These are phyloP conservation scores for Amphibolis antarctica DNA, from an alignment of 106 monocot species.

Conservation along the genomic window DNA sequence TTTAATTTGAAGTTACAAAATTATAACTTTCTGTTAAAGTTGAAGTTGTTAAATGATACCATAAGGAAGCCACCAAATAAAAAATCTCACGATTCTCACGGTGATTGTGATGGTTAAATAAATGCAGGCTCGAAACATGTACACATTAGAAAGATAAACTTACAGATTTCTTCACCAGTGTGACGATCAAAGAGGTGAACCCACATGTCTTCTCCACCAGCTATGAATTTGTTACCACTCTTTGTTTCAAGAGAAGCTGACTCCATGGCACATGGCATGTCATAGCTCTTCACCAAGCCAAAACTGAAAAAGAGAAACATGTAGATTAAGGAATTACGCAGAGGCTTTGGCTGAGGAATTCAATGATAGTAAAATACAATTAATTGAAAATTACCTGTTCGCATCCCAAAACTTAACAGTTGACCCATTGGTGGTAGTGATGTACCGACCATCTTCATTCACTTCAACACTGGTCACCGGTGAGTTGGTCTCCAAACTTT, in stretches of 20 bases:
- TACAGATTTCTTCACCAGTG: conserved; percentile 72
- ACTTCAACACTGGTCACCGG: conserved; percentile 88
- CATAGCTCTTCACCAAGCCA: conserved; percentile 59
- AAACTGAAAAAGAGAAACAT: conserved; percentile 32
- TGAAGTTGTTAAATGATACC: too few relatives aligned
- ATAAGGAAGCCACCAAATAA: too few relatives aligned
- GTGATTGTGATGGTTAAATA: too few relatives aligned
- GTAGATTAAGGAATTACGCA: neutral
- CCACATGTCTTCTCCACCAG: conserved; percentile 95
- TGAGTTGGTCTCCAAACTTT: conserved; percentile 66
- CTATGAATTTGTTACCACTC: conserved; percentile 52
- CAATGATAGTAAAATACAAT: neutral
- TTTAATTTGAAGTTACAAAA: too few relatives aligned
- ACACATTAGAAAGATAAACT: conserved; percentile 4
- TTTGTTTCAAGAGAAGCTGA: conserved; percentile 86
- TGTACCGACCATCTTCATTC: conserved; percentile 70
- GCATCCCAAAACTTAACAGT: conserved; percentile 87
- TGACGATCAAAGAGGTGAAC: conserved; percentile 66
- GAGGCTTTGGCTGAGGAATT: too few relatives aligned
- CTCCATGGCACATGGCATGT: conserved; percentile 72
- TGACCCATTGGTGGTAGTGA: conserved; percentile 81
- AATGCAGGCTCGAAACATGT: too few relatives aligned
- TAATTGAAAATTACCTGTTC: conserved; percentile 39
- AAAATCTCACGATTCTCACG: too few relatives aligned
- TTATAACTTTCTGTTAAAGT: too few relatives aligned